phyloP scores from a whole-genome alignment of 306 rosid species.

The Medicago ruthenica region DNA sequence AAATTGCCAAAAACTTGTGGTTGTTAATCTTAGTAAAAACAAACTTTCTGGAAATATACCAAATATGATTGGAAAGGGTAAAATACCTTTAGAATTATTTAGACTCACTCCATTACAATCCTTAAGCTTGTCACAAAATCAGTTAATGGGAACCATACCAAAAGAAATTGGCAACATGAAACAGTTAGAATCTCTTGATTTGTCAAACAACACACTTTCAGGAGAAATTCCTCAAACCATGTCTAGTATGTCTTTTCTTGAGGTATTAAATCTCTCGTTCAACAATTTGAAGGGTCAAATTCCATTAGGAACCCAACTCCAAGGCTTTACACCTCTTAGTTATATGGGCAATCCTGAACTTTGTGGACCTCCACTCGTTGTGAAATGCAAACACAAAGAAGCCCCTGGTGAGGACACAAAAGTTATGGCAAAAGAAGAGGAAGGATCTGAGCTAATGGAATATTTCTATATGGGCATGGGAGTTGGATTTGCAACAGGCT shows the following conservation, averaged over 20 bases:
- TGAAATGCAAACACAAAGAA: background rate
- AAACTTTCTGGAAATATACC: conserved; percentile 5
- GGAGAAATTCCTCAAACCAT: conserved; percentile 47
- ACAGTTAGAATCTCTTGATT: conserved; percentile 46
- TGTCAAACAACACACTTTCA: conserved; percentile 26
- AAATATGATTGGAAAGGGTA: background rate
- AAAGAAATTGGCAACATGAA: conserved; percentile 25
- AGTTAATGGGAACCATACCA: background rate
- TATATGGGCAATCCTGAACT: conserved; percentile 35
- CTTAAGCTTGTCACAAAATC: conserved; percentile 41
- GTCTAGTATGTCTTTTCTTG: conserved; percentile 38
- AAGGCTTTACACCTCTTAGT: background rate
- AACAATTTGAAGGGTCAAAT: conserved; percentile 42
- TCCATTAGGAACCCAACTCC: conserved; percentile 38
- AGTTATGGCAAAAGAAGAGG: background rate
- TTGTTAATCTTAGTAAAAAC: background rate
- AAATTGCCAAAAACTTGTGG: background rate
- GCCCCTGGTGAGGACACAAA: background rate
- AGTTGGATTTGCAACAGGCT: conserved; percentile 11
- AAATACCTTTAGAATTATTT: conserved; percentile 1
- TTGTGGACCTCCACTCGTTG: conserved; percentile 29
- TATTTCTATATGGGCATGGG: conserved; percentile 21
- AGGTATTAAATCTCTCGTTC: conserved; percentile 43
- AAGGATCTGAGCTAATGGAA: background rate
- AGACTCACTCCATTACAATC: conserved; percentile 8